Evolutionary conservation across 1,139 yeast genomes (phyloP), one percentile per base, ranked within the genome.

Genomic region (Suhomyces anneliseae): DNA sequence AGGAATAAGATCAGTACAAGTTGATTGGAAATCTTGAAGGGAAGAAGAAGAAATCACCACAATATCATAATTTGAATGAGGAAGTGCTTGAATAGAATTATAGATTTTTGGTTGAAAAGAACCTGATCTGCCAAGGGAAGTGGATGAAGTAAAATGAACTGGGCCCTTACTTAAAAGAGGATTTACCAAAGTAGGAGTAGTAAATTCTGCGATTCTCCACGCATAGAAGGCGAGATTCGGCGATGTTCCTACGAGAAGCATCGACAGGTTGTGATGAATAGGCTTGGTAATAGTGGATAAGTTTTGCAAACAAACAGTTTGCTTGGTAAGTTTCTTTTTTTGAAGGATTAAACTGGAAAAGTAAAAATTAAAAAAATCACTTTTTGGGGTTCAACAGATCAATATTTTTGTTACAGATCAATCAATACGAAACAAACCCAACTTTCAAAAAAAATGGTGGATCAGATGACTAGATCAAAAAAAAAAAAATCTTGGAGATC

Each of bases 191-290:
- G 79, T 62, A 12, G 43, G 43, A n/a, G 29, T 32, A 36, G 43
- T 44, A 40, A 36, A 39, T 49, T 69, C 67, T 43, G 64, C 69
- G 45, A 77, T 58, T 44, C 80, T 62, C 82, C 82, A 79, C 37
- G 72, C 76, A 58, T 79, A 78, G 56, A 78, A 78, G 27, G 74
- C 70, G 27, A 78, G 59, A 55, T 78, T 76, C 14, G 82, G 79
- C 56, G 76, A 78, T 32, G 69, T 59, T 31, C 83, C 82, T 55
- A 78, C 74, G 44, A 48, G n/a, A 44, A 40, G 53, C 39, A 44
- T 44, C 34, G 35, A 36, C 34, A 11, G 36, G 35, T 39, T 31
- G 38, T 12, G 38, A 27, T 34, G 32, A 11, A 9, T 5, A 11
- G 32, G 32, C 32, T 29, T 29, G 32, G 15, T 27, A 29, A 12